Evolutionary conservation across 2,329 filamentous ascomycete genomes (phyloP).

Genomic region (Calonectria leucothoes): DNA sequence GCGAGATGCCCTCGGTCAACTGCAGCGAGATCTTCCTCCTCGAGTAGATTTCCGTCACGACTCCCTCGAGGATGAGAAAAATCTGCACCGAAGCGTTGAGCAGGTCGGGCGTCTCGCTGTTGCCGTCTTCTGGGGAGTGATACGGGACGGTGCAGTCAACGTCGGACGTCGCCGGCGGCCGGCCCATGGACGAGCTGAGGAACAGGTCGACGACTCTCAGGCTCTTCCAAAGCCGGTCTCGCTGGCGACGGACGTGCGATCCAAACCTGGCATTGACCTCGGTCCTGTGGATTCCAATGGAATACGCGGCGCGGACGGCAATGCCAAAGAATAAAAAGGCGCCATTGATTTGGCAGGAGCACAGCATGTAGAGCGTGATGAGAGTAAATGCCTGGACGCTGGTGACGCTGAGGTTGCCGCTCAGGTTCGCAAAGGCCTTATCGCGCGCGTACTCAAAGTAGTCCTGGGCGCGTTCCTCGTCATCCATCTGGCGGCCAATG

Average conservation of each 20-base stretch:
- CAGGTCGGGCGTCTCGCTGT: conserved; percentile 56
- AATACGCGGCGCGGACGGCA: conserved; percentile 63
- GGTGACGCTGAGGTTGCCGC: conserved; percentile 59
- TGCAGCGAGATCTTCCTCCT: conserved; percentile 64
- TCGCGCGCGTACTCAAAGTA: conserved; percentile 64
- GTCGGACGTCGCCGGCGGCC: conserved; percentile 64
- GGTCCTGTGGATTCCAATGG: conserved; percentile 64
- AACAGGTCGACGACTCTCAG: conserved; percentile 64
- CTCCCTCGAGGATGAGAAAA: conserved; percentile 61
- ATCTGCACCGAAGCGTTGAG: conserved; percentile 66
- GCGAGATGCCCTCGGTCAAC: conserved; percentile 65
- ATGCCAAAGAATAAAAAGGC: conserved; percentile 67
- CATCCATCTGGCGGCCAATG: conserved; percentile 57
- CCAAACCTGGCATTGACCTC: conserved; percentile 66
- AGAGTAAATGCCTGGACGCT: conserved; percentile 64
- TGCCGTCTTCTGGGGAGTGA: conserved; percentile 47
- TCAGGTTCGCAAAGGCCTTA: conserved; percentile 57
- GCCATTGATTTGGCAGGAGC: conserved; percentile 66
- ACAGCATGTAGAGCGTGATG: conserved; percentile 65
- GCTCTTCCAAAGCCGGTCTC: conserved; percentile 66
- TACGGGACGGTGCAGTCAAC: conserved; percentile 66
- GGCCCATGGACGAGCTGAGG: conserved; percentile 65
- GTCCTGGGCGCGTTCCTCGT: conserved; percentile 54
- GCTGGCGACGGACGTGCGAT: conserved; percentile 52
- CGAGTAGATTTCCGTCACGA: conserved; percentile 65